Base-by-base conservation (phyloP, 2,329 filamentous ascomycete species). In the Nemania abortiva region DNA sequence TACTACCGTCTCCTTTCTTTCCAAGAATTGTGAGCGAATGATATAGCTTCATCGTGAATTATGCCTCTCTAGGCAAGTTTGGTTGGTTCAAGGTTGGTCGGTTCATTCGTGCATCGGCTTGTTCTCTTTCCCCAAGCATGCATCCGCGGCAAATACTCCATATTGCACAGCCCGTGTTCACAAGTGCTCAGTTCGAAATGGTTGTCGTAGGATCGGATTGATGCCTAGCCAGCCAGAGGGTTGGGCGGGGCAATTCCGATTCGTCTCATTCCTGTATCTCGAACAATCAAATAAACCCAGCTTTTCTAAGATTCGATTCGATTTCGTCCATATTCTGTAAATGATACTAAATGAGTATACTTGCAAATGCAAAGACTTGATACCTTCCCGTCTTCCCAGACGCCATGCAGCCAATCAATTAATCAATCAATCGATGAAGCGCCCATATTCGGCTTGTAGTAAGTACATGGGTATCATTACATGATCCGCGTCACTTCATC, bases 401-500 rank as follows among this genome's bases (percentile, higher is more conserved):
- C 70, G 65, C 70, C 70, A 45, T 71, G 63, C 56, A 64, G 62
- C 37, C 63, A 66, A 69, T 56, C 18, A 57, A 42, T n/a, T 56
- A 69, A 55, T 34, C 54, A 57, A 57, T 27, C 60, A 71, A 69
- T 66, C 58, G 47, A 66, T 53, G 56, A 68, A 47, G 56, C 39
- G 53, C 57, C 70, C 69, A 54, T 69, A 65, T 61, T 62, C 66
- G 70, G 70, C 65, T 72, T 66, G 68, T 52, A 72, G 69, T 67
- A 74, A 70, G 70, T 76, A 78, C 76, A 79, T 74, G 70, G 62
- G 47, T 68, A 76, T 70, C 74, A 77, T 81, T 91, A 95, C 91
- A 95, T 94, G 84, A 97, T 93, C 84, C 93, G 95, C 77, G 92
- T 94, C 81, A 95, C 90, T 84, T 95, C 92, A 85, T 95, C 92